Percentiles rank a stretch among this genome's conserved stretches.
phyloP scores from a whole-genome alignment of 2,329 filamentous ascomycete genomes.

The Pezicula neosporulosa region DNA sequence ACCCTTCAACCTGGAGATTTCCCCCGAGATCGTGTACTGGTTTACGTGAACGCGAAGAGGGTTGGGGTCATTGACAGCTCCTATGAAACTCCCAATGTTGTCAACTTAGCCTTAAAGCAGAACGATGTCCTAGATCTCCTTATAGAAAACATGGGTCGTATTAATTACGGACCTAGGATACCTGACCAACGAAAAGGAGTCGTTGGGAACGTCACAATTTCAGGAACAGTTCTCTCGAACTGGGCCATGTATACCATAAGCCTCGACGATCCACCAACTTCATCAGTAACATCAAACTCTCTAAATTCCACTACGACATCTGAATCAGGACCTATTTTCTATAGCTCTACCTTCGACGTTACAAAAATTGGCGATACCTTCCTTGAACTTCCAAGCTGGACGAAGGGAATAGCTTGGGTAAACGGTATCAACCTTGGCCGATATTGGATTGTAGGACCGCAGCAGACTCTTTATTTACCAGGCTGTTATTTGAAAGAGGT shows the following conservation, averaged over 20 bases:
- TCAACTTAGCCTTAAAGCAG: conserved; percentile 32
- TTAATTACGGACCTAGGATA: conserved; percentile 40
- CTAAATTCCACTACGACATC: not conserved
- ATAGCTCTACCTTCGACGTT: conserved; percentile 28
- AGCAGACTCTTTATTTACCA: conserved; percentile 44
- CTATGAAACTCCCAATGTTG: conserved; percentile 34
- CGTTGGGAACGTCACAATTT: conserved; percentile 38
- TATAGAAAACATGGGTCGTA: conserved; percentile 48
- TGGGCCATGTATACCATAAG: conserved; percentile 39
- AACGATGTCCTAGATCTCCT: conserved; percentile 40
- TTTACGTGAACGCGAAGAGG: conserved; percentile 40
- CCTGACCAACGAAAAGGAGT: conserved; percentile 45
- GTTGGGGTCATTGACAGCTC: conserved; percentile 43
- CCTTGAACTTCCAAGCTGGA: conserved; percentile 34
- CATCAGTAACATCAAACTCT: conserved; percentile 9
- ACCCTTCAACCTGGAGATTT: conserved; percentile 37
- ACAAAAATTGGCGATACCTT: conserved; percentile 31
- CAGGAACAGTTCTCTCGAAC: conserved; percentile 24
- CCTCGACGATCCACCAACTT: conserved; percentile 19
- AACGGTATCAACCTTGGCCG: conserved; percentile 42
- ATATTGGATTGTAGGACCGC: conserved; percentile 44
- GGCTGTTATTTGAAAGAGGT: conserved; percentile 32
- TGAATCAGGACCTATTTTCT: conserved; percentile 19
- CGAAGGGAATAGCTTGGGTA: conserved; percentile 43
- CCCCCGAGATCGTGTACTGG: conserved; percentile 41